A percentile compares a stretch with the other conserved stretches of the same genome.
These are phyloP conservation scores for Microdochium bolleyi DNA, from an alignment of 2,329 filamentous ascomycete species.

Conservation along the genomic window DNA sequence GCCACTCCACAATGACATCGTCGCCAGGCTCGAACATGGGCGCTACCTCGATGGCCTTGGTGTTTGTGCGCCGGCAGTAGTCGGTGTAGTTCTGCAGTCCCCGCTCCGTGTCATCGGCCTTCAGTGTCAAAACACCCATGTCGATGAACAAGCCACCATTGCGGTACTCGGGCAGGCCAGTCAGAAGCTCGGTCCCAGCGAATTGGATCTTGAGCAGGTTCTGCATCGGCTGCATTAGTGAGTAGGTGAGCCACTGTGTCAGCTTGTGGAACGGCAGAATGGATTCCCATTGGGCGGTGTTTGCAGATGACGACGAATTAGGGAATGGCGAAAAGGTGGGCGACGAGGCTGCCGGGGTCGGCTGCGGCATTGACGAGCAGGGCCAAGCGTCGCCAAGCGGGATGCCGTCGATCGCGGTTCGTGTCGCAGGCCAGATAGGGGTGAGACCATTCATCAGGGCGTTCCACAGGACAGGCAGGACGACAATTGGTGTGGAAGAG, in stretches of 20 bases:
- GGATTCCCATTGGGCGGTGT: slow-evolving; percentile 11
- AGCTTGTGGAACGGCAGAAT: slow-evolving; percentile 53
- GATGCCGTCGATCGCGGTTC: slow-evolving; percentile 79
- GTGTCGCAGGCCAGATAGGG: slow-evolving; percentile 80
- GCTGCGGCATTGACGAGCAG: slow-evolving; percentile 44
- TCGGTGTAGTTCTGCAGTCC: slow-evolving; percentile 34
- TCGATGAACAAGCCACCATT: slow-evolving; percentile 65
- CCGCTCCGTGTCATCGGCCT: slow-evolving; percentile 29
- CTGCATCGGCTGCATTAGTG: slow-evolving; percentile 58
- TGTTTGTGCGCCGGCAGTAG: slow-evolving; percentile 14
- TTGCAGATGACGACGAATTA: not conserved
- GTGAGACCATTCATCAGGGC: slow-evolving; percentile 81
- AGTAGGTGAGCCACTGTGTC: slow-evolving; percentile 68
- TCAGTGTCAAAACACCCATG: slow-evolving; percentile 42
- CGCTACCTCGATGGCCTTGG: slow-evolving; percentile 37
- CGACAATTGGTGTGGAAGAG: slow-evolving; percentile 79
- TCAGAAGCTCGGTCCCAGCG: slow-evolving; percentile 47
- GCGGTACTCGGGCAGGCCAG: slow-evolving; percentile 63
- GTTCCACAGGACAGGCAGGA: slow-evolving; percentile 82
- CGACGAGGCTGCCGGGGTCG: slow-evolving; percentile 2
- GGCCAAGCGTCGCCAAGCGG: slow-evolving; percentile 93
- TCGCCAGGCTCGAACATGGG: slow-evolving; percentile 52
- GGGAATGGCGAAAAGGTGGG: slow-evolving; percentile 8
- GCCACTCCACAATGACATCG: slow-evolving; percentile 58
- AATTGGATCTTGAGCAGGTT: slow-evolving; percentile 42